phyloP scores from a whole-genome alignment of 1,139 yeast genomes.

The Candida anutae region DNA sequence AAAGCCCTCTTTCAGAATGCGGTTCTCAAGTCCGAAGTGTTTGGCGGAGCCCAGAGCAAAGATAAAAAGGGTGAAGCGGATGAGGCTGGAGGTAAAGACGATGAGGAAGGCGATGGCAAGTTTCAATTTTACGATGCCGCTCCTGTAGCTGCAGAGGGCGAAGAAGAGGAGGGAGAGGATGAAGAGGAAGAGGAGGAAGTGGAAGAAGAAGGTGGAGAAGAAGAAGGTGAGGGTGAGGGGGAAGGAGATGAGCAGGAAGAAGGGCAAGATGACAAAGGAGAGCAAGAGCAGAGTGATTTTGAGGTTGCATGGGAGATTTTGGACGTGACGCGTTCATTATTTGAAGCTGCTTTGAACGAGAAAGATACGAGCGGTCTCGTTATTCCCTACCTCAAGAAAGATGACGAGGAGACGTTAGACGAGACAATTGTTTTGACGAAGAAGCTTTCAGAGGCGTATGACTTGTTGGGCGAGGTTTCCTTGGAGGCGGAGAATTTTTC shows the following conservation, averaged over 20 bases:
- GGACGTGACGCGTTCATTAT: conserved; percentile 65
- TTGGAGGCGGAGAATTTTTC: conserved; percentile 76
- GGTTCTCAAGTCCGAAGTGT: conserved; percentile 66
- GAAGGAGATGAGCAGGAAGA: conserved; percentile 22
- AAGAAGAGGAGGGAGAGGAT: conserved; percentile 9
- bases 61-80: conserved; percentile 13
- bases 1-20: conserved; percentile 75
- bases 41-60: conserved; percentile 45
- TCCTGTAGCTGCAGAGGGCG: conserved; percentile 41
- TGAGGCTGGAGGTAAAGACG: conserved; percentile 13
- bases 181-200: conserved; percentile 11
- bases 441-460: conserved; percentile 69
- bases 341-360: conserved; percentile 34
- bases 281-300: conserved; percentile 43
- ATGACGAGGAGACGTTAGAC: conserved; percentile 24
- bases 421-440: conserved; percentile 30
- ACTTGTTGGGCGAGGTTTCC: conserved; percentile 81
- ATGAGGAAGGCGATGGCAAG: conserved; percentile 18
- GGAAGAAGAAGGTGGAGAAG: conserved; percentile 16
- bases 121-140: conserved; percentile 53
- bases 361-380: conserved; percentile 6
- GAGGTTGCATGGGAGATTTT: conserved; percentile 85
- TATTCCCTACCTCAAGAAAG: conserved; percentile 28
- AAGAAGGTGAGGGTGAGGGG: conserved; percentile 21
- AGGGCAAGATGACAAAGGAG: conserved; percentile 8